A percentile compares a stretch with the other conserved stretches of the same genome.
These are phyloP conservation scores for Candida awuae DNA, from an alignment of 805 yeast species.

Conservation along the genomic window DNA sequence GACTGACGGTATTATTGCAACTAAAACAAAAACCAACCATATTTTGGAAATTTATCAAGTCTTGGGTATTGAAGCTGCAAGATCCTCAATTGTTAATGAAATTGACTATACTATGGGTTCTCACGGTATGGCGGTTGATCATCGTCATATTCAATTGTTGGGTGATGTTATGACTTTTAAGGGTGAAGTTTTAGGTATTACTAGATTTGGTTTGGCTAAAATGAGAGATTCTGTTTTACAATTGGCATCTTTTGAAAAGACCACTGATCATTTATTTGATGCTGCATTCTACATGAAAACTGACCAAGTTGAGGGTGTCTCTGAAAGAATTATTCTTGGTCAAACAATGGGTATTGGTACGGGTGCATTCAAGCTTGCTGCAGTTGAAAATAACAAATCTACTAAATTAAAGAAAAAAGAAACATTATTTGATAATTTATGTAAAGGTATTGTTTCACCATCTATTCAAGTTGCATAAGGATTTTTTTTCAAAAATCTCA, in stretches of 20 bases:
- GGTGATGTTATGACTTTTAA: conserved; percentile 99
- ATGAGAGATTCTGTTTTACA: conserved; percentile 98
- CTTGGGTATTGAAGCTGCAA: conserved; percentile 96
- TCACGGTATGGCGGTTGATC: conserved; percentile 99
- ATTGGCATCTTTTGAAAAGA: conserved; percentile 94
- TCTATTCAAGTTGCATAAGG: conserved; percentile 13
- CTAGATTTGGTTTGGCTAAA: conserved; percentile 94
- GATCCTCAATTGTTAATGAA: conserved; percentile 86
- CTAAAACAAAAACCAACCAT: conserved; percentile 84
- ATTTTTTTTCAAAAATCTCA: not conserved
- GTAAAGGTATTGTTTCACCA: conserved; percentile 21
- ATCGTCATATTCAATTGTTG: conserved; percentile 93
- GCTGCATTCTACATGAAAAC: conserved; percentile 97
- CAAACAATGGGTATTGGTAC: conserved; percentile 98
- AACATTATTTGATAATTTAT: conserved; percentile 40
- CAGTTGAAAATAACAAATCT: conserved; percentile 34
- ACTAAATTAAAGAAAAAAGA: conserved; percentile 34
- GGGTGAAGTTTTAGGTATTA: conserved; percentile 96
- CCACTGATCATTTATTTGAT: conserved; percentile 96
- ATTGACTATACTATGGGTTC: conserved; percentile 97
- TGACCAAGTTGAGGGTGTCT: conserved; percentile 93
- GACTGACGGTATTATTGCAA: conserved; percentile 92
- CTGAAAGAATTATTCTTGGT: conserved; percentile 94
- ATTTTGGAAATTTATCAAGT: conserved; percentile 82
- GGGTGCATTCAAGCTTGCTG: conserved; percentile 85